phyloP scores from a whole-genome alignment of 768 basidiomycete species.

The Leucogyrophana mollusca region DNA sequence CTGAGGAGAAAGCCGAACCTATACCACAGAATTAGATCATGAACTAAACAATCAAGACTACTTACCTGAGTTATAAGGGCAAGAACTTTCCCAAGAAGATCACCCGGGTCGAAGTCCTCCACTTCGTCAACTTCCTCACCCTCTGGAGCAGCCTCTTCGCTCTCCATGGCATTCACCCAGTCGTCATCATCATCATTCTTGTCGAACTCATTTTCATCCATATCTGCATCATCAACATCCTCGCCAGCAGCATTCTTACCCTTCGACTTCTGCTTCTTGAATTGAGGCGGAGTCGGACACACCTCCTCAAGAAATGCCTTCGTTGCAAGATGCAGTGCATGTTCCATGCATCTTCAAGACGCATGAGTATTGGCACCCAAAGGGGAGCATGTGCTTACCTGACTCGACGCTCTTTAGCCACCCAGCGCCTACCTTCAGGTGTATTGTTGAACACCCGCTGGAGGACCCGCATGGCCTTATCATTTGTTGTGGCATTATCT shows the following conservation, averaged over 20 bases:
- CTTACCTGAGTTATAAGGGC: slow-evolving; percentile 15
- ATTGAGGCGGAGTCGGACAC: slow-evolving; percentile 9
- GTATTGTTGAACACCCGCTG: slow-evolving; percentile 8
- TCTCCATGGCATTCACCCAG: no score
- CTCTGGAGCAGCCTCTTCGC: not conserved
- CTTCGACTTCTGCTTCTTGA: not conserved
- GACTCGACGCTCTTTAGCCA: slow-evolving; percentile 3
- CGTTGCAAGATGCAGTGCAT: slow-evolving; percentile 26
- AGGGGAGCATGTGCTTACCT: no score
- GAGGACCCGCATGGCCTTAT: slow-evolving; percentile 20
- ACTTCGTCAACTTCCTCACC: slow-evolving; percentile 2
- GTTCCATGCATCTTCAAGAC: slow-evolving; percentile 31
- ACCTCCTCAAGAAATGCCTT: slow-evolving; percentile 26
- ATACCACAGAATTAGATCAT: no score
- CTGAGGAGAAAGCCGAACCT: slow-evolving; percentile 17
- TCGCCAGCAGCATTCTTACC: no score
- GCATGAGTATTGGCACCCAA: no score
- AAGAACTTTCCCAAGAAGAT: slow-evolving; percentile 5
- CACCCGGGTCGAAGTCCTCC: slow-evolving; percentile 7
- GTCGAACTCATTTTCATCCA: no score
- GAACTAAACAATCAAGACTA: no score
- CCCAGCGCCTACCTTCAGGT: slow-evolving; percentile 16
- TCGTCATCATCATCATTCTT: no score
- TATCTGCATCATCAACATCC: no score
- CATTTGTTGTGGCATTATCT: slow-evolving; percentile 28